Percentiles rank a stretch among this genome's conserved stretches.
Evolutionary conservation across 2,329 filamentous ascomycete species (phyloP).

Genomic region (Colletotrichum aenigma): DNA sequence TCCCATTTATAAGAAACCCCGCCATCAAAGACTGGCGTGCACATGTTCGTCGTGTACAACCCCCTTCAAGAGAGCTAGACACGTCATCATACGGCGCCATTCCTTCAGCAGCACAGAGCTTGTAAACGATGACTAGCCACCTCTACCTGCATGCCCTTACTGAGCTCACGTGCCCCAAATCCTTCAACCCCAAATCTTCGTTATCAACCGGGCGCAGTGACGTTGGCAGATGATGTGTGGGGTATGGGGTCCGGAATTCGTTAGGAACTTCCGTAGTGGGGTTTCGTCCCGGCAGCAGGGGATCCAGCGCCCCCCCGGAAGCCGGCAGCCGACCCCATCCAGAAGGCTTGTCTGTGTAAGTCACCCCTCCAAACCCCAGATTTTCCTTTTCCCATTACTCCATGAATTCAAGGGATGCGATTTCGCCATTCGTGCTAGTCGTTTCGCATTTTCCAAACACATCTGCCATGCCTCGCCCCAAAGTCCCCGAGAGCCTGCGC

Average conservation of each 20-base stretch:
- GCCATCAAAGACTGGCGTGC: fast-evolving
- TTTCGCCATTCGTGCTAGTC: neutral
- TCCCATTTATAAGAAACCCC: neutral
- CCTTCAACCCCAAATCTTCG: neutral
- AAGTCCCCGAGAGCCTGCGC: conserved; percentile 52
- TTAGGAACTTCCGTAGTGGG: neutral
- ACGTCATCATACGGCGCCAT: neutral
- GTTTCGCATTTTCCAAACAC: neutral
- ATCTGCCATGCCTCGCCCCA: conserved; percentile 43
- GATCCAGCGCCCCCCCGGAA: neutral
- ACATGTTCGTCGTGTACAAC: neutral
- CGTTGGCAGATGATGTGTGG: neutral
- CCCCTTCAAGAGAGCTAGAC: neutral
- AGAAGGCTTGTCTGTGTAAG: neutral
- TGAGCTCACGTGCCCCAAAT: neutral
- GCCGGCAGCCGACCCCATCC: neutral
- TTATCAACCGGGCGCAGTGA: neutral
- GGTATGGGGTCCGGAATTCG: neutral
- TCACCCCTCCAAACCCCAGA: neutral
- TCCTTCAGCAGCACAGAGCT: neutral
- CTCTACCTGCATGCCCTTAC: neutral
- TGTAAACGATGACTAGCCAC: neutral
- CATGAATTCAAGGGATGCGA: conserved; percentile 35
- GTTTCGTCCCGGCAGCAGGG: neutral
- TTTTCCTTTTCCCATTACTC: neutral